Percentiles rank a stretch among this genome's conserved stretches.
Evolutionary conservation across 345 rosid species (phyloP).

Genomic region (Melastoma malabathricum): DNA sequence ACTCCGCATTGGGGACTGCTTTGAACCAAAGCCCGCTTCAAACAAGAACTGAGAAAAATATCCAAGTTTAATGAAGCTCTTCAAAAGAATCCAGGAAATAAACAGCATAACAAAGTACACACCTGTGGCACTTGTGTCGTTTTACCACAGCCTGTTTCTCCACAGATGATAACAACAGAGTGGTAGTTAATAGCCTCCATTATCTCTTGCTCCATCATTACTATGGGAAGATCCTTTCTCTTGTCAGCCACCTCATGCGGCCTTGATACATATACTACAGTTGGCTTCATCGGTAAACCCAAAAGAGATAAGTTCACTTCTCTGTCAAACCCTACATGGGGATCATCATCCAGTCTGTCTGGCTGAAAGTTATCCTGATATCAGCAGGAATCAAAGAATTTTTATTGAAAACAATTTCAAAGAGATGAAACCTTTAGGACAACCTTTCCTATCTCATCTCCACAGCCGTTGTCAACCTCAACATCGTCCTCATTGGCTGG

Average conservation of each 20-base stretch:
- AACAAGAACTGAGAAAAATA: conserved; percentile 57
- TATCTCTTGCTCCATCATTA: conserved; percentile 98
- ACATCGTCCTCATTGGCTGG: too few species aligned
- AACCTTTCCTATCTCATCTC: too few species aligned
- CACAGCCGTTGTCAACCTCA: too few species aligned
- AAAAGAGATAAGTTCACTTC: conserved; percentile 11
- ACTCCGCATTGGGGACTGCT: conserved; percentile 25
- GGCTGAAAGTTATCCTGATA: conserved; percentile 6
- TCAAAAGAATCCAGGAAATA: neutral
- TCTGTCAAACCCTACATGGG: conserved; percentile 6
- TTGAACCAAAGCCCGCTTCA: conserved; percentile 87
- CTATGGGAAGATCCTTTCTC: conserved; percentile 79
- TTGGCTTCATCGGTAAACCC: conserved; percentile 25
- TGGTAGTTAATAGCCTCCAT: conserved; percentile 84
- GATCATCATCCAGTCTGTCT: conserved; percentile 19
- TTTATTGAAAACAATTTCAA: too few species aligned
- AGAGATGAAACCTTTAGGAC: too few species aligned
- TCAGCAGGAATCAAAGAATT: too few species aligned
- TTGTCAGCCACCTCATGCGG: conserved; percentile 55
- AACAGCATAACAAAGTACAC: neutral
- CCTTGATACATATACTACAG: conserved; percentile 59
- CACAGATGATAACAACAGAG: conserved; percentile 49
- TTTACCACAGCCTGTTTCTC: conserved; percentile 97
- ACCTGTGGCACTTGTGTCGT: conserved; percentile 98
- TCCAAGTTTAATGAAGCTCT: conserved; percentile 9